phyloP scores from a whole-genome alignment of 176 grass and related monocot species.

The Phoenix roebelenii region DNA sequence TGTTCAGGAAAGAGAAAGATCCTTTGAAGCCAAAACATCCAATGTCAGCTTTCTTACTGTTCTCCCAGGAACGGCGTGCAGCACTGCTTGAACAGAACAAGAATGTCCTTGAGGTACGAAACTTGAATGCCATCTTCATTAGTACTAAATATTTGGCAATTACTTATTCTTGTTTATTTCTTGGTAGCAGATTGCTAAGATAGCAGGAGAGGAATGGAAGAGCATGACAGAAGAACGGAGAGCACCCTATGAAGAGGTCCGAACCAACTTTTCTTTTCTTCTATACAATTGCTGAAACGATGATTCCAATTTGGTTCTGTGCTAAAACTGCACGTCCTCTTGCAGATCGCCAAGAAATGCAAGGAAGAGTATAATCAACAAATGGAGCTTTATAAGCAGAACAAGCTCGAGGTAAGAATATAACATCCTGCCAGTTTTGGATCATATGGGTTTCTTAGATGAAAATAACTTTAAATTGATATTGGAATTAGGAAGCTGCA shows the following conservation, averaged over 20 bases:
- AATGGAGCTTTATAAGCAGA: constrained; percentile 77
- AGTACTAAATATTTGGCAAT: background rate
- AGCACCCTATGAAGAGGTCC: constrained; percentile 47
- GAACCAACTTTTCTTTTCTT: too few species aligned
- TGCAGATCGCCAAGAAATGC: constrained; percentile 45
- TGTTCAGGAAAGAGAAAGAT: constrained; percentile 67
- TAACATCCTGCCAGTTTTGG: too few species aligned
- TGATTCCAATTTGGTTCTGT: too few species aligned
- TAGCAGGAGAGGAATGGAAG: constrained; percentile 82
- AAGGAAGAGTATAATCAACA: constrained; percentile 53
- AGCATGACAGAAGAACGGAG: constrained; percentile 49
- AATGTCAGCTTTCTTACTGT: constrained; percentile 76
- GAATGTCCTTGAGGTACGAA: constrained; percentile 53
- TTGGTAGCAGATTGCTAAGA: constrained; percentile 52
- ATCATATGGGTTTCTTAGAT: too few species aligned
- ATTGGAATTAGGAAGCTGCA: constrained; percentile 34
- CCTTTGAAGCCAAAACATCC: constrained; percentile 76
- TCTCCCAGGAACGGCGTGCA: constrained; percentile 49
- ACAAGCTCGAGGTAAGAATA: constrained; percentile 39
- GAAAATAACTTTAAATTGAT: too few species aligned
- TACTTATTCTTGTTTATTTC: constrained; percentile 9
- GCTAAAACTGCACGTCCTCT: background rate
- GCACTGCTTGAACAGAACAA: constrained; percentile 43
- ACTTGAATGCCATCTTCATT: background rate
- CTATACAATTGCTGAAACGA: too few species aligned